Conservation (phyloP, 208 protist genomes). For the Naegleria gruberi region DNA sequence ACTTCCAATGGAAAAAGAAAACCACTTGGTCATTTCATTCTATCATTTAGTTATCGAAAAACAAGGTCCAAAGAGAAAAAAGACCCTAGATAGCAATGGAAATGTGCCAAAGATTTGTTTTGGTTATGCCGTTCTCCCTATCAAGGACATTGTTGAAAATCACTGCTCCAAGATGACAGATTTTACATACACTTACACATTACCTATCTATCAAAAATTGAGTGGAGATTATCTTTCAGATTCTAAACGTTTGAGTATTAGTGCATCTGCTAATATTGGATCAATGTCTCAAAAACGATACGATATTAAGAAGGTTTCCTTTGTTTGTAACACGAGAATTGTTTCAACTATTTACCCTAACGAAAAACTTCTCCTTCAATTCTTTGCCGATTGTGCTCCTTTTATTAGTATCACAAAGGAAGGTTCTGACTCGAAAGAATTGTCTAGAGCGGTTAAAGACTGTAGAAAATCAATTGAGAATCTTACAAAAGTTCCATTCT, state of each 20-base stretch:
- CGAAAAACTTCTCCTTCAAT: neutral
- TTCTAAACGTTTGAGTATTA: neutral
- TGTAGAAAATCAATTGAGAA: neutral
- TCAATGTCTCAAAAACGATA: neutral
- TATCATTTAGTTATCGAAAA: conserved; percentile 14
- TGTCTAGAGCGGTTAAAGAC: neutral
- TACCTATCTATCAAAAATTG: neutral
- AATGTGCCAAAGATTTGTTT: neutral
- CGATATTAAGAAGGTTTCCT: neutral
- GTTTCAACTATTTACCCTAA: neutral
- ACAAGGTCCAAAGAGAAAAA: neutral
- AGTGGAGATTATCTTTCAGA: neutral
- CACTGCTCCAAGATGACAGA: neutral
- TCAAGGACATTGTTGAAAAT: neutral
- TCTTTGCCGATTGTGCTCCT: conserved; percentile 12
- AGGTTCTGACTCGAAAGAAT: neutral
- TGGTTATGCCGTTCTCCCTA: neutral
- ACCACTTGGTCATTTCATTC: neutral
- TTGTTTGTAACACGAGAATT: neutral
- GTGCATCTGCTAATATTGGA: neutral
- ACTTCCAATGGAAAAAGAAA: neutral
- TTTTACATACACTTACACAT: neutral
- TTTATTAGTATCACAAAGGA: neutral
- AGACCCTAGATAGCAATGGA: neutral
- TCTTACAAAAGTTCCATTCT: neutral